phyloP scores from a whole-genome alignment of 768 basidiomycete species.

The Gymnopilus dilepis region DNA sequence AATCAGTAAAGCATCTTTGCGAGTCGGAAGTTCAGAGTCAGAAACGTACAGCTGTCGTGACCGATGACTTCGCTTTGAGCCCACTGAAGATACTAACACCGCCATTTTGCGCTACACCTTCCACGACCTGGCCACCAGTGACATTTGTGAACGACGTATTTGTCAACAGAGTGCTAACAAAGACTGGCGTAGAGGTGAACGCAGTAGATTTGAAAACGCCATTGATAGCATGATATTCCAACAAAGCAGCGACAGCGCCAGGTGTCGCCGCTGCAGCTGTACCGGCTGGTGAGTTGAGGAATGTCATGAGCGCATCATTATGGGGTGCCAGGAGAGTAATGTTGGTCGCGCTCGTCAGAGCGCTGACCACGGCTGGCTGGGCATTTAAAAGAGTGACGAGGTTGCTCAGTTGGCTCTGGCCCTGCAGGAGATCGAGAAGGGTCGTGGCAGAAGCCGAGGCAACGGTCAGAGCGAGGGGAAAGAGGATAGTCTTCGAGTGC shows the following conservation, averaged over 20 bases:
- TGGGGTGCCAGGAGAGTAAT: slow-evolving; percentile 12
- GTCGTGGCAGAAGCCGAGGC: slow-evolving; percentile 4
- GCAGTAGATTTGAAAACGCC: slow-evolving; percentile 10
- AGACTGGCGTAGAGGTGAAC: slow-evolving; percentile 13
- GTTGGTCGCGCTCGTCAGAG: slow-evolving; percentile 7
- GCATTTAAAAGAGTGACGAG: slow-evolving; percentile 10
- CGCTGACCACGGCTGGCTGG: slow-evolving; percentile 8
- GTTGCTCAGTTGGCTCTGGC: slow-evolving; percentile 7
- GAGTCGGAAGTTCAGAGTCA: too few species aligned
- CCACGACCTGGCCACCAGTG: slow-evolving; percentile 13
- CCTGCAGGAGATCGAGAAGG: neutral
- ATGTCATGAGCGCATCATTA: slow-evolving; percentile 8
- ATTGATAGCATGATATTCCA: slow-evolving; percentile 9
- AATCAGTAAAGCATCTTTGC: too few species aligned
- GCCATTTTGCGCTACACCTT: slow-evolving; percentile 9
- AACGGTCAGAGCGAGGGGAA: slow-evolving; percentile 2
- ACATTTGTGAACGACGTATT: slow-evolving; percentile 12
- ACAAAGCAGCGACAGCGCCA: slow-evolving; percentile 10
- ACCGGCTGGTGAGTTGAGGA: slow-evolving; percentile 10
- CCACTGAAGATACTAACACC: slow-evolving; percentile 14
- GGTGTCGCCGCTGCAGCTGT: neutral
- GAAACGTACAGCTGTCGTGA: slow-evolving; percentile 10
- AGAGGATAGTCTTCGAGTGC: neutral
- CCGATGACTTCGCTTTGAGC: slow-evolving; percentile 10
- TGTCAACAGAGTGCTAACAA: slow-evolving; percentile 8